phyloP scores from a whole-genome alignment of 2,329 filamentous ascomycete genomes.

The Xylaria hypoxylon region DNA sequence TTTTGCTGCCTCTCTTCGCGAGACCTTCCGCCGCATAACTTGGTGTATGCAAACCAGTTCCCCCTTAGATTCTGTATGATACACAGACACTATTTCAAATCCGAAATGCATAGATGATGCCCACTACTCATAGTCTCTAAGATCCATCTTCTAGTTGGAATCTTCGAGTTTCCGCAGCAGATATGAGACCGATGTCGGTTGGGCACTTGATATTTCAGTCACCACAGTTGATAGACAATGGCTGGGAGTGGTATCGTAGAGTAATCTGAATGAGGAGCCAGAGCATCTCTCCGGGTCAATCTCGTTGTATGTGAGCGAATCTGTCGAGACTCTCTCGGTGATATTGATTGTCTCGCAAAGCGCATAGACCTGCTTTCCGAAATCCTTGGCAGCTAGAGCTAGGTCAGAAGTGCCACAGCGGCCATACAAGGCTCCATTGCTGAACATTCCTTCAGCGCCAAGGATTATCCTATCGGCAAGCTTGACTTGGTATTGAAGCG shows the following conservation, averaged over 20 bases:
- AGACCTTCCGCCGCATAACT: slow-evolving; percentile 21
- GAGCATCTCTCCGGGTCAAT: slow-evolving; percentile 79
- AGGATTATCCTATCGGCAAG: slow-evolving; percentile 78
- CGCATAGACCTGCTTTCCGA: slow-evolving; percentile 84
- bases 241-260: slow-evolving; percentile 93
- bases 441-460: slow-evolving; percentile 94
- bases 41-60: slow-evolving; percentile 35
- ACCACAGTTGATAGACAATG: slow-evolving; percentile 89
- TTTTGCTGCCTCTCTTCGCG: slow-evolving; percentile 10
- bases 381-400: slow-evolving; percentile 82
- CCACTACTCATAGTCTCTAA: slow-evolving; percentile 22
- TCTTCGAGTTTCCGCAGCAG: slow-evolving; percentile 69
- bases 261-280: slow-evolving; percentile 68
- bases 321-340: slow-evolving; percentile 83
- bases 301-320: slow-evolving; percentile 95
- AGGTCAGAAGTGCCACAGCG: slow-evolving; percentile 88
- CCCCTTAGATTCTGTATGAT: slow-evolving; percentile 35
- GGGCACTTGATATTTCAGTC: slow-evolving; percentile 88
- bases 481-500: slow-evolving; percentile 78
- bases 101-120: slow-evolving; percentile 19
- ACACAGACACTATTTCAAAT: slow-evolving; percentile 35
- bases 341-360: slow-evolving; percentile 97
- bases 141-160: slow-evolving; percentile 55
- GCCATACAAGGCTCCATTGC: slow-evolving; percentile 90
- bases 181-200: slow-evolving; percentile 83